Evolutionary conservation across 306 rosid species (phyloP).

Genomic region (Castanospermum australe): DNA sequence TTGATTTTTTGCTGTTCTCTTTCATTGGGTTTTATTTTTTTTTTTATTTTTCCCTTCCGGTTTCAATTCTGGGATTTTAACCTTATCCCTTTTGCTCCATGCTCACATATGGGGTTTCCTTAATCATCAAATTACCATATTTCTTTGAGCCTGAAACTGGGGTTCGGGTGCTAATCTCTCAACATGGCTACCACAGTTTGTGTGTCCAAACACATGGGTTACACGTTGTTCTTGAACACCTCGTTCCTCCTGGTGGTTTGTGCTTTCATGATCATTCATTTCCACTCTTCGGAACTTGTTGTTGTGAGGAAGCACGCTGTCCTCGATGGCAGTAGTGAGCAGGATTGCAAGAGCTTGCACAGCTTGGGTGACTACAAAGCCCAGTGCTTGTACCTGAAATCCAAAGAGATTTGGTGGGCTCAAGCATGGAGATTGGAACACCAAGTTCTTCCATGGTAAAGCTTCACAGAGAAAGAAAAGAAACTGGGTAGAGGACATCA

Average conservation of each 20-base stretch:
- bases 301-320: constrained; percentile 3
- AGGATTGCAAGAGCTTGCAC: constrained; percentile 39
- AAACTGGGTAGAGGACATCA: too few relatives aligned
- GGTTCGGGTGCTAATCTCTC: constrained; percentile 12
- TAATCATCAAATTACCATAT: constrained; percentile 16
- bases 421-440: too few relatives aligned
- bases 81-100: too few relatives aligned
- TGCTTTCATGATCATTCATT: constrained; percentile 27
- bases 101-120: too few relatives aligned
- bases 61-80: not conserved
- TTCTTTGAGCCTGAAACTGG: constrained; percentile 17
- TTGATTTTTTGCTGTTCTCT: not conserved
- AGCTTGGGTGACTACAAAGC: constrained; percentile 33
- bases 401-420: too few relatives aligned
- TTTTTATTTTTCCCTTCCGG: too few relatives aligned
- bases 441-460: too few relatives aligned
- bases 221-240: constrained; percentile 46
- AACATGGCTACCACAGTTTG: not conserved
- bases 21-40: not conserved
- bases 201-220: constrained; percentile 20
- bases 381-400: constrained; percentile 45
- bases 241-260: constrained; percentile 40
- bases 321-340: not conserved
- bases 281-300: constrained; percentile 35
- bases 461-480: too few relatives aligned